Conservation (phyloP, 495 filamentous ascomycete species). For the Diplogelasinospora grovesii region DNA sequence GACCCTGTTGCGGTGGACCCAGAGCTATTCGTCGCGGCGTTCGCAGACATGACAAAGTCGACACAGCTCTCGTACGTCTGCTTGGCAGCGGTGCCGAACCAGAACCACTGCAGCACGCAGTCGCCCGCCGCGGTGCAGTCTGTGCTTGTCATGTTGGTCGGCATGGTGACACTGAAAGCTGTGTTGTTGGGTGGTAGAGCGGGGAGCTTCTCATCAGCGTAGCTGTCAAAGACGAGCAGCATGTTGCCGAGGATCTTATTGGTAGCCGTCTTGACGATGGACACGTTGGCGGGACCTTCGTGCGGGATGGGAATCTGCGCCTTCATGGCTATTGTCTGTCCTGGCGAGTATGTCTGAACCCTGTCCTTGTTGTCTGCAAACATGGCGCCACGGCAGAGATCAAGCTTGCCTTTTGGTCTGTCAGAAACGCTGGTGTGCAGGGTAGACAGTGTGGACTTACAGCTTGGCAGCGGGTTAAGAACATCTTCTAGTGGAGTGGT, state of each 20-base stretch:
- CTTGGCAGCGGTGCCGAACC: constrained; percentile 55
- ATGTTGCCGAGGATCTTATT: constrained; percentile 49
- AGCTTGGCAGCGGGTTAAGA: neutral
- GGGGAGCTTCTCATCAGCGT: constrained; percentile 39
- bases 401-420: constrained; percentile 15
- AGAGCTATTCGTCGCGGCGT: no score
- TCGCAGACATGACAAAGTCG: constrained; percentile 53
- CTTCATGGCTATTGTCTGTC: constrained; percentile 50
- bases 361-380: constrained; percentile 59
- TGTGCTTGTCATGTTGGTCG: constrained; percentile 14
- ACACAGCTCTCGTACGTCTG: constrained; percentile 67
- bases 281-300: constrained; percentile 61
- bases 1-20: no score
- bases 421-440: neutral
- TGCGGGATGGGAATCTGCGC: constrained; percentile 48
- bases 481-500: constrained; percentile 30
- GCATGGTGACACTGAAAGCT: constrained; percentile 60
- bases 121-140: constrained; percentile 49
- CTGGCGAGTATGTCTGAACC: constrained; percentile 51
- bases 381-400: constrained; percentile 61
- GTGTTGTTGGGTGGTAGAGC: constrained; percentile 45
- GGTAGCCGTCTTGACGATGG: constrained; percentile 54
- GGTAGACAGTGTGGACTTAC: constrained; percentile 5
- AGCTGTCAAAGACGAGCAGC: constrained; percentile 48
- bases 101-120: constrained; percentile 54